Evolutionary conservation across 345 rosid genomes (phyloP).

Genomic region (Rhodamnia rubescens): DNA sequence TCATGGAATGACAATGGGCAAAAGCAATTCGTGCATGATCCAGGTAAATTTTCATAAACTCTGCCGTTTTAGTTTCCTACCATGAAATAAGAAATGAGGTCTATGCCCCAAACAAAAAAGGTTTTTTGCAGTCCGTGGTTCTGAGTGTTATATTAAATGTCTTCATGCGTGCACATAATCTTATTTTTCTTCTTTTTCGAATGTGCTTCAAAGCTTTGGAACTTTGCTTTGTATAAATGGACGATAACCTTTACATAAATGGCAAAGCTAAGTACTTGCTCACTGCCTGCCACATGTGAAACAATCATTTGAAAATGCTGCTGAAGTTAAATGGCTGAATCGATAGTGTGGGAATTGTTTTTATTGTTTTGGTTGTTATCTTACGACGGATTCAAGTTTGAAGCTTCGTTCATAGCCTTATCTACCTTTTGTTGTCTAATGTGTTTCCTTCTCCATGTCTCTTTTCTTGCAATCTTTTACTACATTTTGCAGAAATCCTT

Average conservation of each 20-base stretch:
- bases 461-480: background rate
- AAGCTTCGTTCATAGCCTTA: background rate
- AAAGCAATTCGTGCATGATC: slow-evolving; percentile 93
- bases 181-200: background rate
- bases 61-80: background rate
- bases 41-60: slow-evolving; percentile 42
- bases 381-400: background rate
- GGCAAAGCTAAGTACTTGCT: background rate
- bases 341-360: background rate
- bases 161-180: background rate
- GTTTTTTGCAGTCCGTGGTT: background rate
- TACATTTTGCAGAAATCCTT: slow-evolving; percentile 55
- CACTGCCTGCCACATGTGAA: background rate
- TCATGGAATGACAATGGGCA: slow-evolving; percentile 99
- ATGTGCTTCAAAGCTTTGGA: background rate
- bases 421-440: background rate
- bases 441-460: background rate
- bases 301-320: background rate
- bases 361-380: background rate
- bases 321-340: background rate
- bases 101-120: background rate
- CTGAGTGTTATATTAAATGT: background rate
- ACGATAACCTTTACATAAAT: background rate
- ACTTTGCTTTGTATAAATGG: background rate
- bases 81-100: background rate